Conservation (phyloP, 2,329 filamentous ascomycete species). For the Coniochaeta sp. region DNA sequence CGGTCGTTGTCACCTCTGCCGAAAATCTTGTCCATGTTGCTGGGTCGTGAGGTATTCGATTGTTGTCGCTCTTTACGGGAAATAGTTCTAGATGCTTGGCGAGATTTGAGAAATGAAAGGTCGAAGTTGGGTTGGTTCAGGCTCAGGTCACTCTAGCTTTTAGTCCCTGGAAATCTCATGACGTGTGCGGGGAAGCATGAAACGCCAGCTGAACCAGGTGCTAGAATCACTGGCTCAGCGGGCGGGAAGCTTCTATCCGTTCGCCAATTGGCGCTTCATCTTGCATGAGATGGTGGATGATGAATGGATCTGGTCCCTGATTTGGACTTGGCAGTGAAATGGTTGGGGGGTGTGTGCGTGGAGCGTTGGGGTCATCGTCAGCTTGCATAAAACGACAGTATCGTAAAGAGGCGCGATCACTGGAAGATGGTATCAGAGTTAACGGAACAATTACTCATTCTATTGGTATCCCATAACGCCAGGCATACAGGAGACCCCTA, state of each 20-base stretch:
- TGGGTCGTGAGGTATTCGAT: too few species aligned
- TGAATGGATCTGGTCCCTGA: neutral
- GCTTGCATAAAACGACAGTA: neutral
- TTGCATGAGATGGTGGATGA: neutral
- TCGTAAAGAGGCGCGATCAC: too few species aligned
- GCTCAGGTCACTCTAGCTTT: neutral
- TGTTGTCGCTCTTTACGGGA: neutral
- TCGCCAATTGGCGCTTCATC: neutral
- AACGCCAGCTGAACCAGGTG: neutral
- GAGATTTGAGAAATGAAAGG: neutral
- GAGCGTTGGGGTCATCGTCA: neutral
- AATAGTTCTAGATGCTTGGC: neutral
- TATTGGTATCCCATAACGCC: conserved; percentile 3
- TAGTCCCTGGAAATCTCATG: neutral
- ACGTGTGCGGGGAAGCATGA: conserved; percentile 1
- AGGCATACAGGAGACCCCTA: neutral
- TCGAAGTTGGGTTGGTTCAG: neutral
- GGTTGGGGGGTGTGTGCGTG: too few species aligned
- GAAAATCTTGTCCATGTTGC: neutral
- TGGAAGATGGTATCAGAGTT: too few species aligned
- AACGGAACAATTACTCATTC: neutral
- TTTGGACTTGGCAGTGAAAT: neutral
- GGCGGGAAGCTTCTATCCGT: neutral
- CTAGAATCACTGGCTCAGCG: neutral
- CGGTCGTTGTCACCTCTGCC: conserved; percentile 2